Percentiles rank a stretch among this genome's conserved stretches.
phyloP scores from a whole-genome alignment of 2,329 filamentous ascomycete genomes.

The Calonectria multiphialidica region DNA sequence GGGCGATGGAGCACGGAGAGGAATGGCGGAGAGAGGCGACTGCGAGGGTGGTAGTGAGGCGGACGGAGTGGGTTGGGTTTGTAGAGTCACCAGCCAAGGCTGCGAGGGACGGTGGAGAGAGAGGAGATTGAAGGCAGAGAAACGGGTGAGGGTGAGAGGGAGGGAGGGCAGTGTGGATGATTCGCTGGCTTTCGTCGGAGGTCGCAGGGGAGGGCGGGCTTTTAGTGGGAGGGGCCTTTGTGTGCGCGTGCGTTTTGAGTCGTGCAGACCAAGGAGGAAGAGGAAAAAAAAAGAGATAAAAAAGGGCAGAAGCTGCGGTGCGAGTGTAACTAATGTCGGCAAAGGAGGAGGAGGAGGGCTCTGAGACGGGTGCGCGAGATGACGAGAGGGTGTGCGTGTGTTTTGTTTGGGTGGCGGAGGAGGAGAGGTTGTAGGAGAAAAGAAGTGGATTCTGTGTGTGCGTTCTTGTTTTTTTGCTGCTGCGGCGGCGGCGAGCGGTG shows the following conservation, averaged over 20 bases:
- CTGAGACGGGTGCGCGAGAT: background rate
- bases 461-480: constrained; percentile 5
- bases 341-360: background rate
- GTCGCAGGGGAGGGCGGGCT: constrained; percentile 16
- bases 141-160: constrained; percentile 14
- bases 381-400: background rate
- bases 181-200: constrained; percentile 25
- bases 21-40: constrained; percentile 11
- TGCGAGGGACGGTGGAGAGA: constrained; percentile 24
- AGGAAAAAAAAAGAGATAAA: background rate
- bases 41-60: constrained; percentile 13
- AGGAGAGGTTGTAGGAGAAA: constrained; percentile 2
- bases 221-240: constrained; percentile 14
- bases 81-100: constrained; percentile 22
- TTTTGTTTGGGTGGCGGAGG: background rate
- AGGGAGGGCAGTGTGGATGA: constrained; percentile 26
- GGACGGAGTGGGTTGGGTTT: constrained; percentile 16
- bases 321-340: constrained; percentile 6
- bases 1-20: background rate
- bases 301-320: background rate
- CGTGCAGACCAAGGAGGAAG: background rate
- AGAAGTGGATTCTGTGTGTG: constrained; percentile 10
- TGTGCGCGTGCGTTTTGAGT: background rate
- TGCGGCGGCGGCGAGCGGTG: background rate
- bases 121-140: constrained; percentile 11